phyloP scores from a whole-genome alignment of 768 basidiomycete species.

The Chalciporus pseudorubinellus region DNA sequence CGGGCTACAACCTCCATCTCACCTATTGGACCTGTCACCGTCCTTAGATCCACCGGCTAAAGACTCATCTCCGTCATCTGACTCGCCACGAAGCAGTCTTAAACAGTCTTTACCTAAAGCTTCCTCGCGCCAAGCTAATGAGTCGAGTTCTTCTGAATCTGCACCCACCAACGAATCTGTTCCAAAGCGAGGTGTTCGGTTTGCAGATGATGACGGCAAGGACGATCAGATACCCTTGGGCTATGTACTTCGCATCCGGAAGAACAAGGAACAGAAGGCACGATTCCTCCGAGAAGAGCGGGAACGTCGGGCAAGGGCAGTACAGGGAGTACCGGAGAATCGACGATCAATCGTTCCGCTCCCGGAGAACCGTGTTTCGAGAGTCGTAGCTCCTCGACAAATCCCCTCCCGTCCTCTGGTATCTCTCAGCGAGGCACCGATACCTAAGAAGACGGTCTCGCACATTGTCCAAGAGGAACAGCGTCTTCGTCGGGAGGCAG shows the following conservation, averaged over 20 bases:
- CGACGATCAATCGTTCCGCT: conserved; percentile 17
- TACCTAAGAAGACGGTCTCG: conserved; percentile 5
- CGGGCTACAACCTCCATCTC: conserved; percentile 1
- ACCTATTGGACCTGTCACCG: conserved; percentile 1
- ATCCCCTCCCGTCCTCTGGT: conserved; percentile 14
- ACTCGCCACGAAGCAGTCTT: background rate
- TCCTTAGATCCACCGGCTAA: conserved; percentile 1
- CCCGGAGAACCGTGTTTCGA: conserved; percentile 14
- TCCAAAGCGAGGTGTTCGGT: conserved; percentile 55
- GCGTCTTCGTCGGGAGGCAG: conserved; percentile 44
- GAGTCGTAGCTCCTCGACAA: conserved; percentile 15
- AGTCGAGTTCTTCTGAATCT: conserved; percentile 8
- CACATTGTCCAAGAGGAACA: conserved; percentile 40
- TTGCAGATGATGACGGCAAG: conserved; percentile 58
- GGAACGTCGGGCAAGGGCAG: conserved; percentile 46
- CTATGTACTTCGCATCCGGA: conserved; percentile 68
- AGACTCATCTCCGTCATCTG: conserved; percentile 1
- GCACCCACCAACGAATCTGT: conserved; percentile 8
- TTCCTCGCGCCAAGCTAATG: background rate
- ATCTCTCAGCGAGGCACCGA: conserved; percentile 12
- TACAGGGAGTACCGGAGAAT: conserved; percentile 30
- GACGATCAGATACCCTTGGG: conserved; percentile 69
- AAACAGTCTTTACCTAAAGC: background rate
- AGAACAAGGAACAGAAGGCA: conserved; percentile 71
- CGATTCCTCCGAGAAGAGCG: conserved; percentile 61